phyloP scores from a whole-genome alignment of 2,329 filamentous ascomycete species.

The Cladosporium sp. region DNA sequence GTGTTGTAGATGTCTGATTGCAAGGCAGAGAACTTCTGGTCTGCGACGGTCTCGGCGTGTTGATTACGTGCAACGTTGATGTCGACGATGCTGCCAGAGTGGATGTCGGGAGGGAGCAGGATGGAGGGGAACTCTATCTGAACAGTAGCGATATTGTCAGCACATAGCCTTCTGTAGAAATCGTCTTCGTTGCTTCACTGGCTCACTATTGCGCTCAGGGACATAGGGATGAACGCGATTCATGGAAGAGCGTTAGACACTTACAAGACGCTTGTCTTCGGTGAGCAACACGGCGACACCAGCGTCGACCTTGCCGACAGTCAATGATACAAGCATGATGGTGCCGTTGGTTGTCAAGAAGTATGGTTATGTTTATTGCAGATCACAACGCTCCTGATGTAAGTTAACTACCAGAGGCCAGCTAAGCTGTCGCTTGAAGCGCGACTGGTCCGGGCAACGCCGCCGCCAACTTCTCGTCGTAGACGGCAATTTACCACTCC shows the following conservation, averaged over 20 bases:
- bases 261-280: constrained; percentile 90
- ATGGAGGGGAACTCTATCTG: constrained; percentile 99
- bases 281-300: constrained; percentile 96
- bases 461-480: not conserved
- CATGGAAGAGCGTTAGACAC: constrained; percentile 25
- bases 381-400: not conserved
- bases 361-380: not conserved
- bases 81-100: constrained; percentile 94
- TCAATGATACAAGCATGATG: constrained; percentile 91
- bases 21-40: constrained; percentile 74
- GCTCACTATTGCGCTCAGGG: constrained; percentile 2
- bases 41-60: constrained; percentile 68
- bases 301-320: constrained; percentile 98
- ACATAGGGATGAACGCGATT: not conserved
- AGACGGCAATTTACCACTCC: too few species aligned
- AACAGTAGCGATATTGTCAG: constrained; percentile 6
- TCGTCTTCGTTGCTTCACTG: not conserved
- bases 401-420: not conserved
- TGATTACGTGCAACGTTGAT: constrained; percentile 90
- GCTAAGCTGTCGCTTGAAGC: constrained; percentile 5
- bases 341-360: not conserved
- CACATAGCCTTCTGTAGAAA: not conserved
- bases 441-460: not conserved
- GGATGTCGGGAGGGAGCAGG: constrained; percentile 89
- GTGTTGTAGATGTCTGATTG: constrained; percentile 82